Conservation (phyloP, 306 rosid species). For the Castanea mollissima region DNA sequence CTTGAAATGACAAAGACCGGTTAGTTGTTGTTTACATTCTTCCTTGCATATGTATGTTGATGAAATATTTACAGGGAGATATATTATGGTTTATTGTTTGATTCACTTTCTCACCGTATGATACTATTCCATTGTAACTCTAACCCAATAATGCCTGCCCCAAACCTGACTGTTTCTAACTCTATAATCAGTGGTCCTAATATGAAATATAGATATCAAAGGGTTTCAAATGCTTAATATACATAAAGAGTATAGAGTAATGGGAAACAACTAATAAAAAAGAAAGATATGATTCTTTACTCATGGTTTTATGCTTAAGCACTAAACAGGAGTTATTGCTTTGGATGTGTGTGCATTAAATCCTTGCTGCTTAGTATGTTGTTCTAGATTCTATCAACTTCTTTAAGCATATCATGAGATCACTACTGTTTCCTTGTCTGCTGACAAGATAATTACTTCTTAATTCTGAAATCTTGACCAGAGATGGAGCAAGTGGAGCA, state of each 20-base stretch:
- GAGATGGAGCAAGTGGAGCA: conserved; percentile 98
- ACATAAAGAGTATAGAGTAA: not conserved
- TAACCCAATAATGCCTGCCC: not conserved
- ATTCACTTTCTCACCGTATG: not conserved
- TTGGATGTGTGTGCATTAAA: not conserved
- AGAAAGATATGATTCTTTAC: not conserved
- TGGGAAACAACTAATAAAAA: not conserved
- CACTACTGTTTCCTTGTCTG: conserved; percentile 21
- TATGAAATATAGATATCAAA: not conserved
- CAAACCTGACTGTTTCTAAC: not conserved
- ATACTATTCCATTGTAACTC: not conserved
- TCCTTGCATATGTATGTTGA: not conserved
- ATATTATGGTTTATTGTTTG: not conserved
- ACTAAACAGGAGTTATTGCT: not conserved
- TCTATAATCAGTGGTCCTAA: not conserved
- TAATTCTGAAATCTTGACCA: conserved; percentile 41
- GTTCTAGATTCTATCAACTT: not conserved
- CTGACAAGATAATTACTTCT: conserved; percentile 38
- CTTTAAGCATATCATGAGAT: conserved; percentile 4
- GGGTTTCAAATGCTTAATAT: not conserved
- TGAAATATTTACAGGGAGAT: not conserved
- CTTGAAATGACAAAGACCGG: conserved; percentile 90
- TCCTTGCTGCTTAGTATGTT: not conserved
- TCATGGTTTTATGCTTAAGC: not conserved
- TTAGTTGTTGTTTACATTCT: conserved; percentile 23